phyloP scores from a whole-genome alignment of 768 basidiomycete genomes.

The Gymnopilus junonius region DNA sequence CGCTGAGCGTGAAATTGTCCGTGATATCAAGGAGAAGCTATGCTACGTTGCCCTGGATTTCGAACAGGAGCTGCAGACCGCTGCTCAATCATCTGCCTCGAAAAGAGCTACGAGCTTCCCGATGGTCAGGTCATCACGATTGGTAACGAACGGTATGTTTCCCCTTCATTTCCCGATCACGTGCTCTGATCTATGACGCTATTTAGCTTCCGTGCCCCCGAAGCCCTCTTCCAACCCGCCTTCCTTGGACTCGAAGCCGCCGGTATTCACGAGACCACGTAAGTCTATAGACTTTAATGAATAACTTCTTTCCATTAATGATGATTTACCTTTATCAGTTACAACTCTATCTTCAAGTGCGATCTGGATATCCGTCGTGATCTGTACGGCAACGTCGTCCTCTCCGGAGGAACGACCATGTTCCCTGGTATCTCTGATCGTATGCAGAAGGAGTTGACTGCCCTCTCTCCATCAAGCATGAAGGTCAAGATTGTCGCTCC shows the following conservation, averaged over 20 bases:
- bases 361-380: conserved; percentile 87
- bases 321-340: conserved; percentile 35
- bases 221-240: conserved; percentile 92
- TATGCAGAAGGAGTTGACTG: conserved; percentile 93
- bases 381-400: conserved; percentile 81
- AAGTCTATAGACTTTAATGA: conserved; percentile 18
- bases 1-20: conserved; percentile 92
- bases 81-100: conserved; percentile 88
- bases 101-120: conserved; percentile 91
- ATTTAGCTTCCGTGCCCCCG: conserved; percentile 85
- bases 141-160: conserved; percentile 88
- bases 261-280: conserved; percentile 93
- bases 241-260: conserved; percentile 89
- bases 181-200: conserved; percentile 50
- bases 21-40: conserved; percentile 97
- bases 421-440: conserved; percentile 96
- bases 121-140: conserved; percentile 97
- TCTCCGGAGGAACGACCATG: conserved; percentile 93
- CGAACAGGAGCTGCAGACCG: conserved; percentile 91
- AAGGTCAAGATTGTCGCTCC: conserved; percentile 96
- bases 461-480: conserved; percentile 86
- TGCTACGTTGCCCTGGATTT: conserved; percentile 96
- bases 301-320: conserved; percentile 11
- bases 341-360: conserved; percentile 86
- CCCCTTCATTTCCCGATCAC: conserved; percentile 35